phyloP scores from a whole-genome alignment of 75 land plant species.

The Picea sitchensis region DNA sequence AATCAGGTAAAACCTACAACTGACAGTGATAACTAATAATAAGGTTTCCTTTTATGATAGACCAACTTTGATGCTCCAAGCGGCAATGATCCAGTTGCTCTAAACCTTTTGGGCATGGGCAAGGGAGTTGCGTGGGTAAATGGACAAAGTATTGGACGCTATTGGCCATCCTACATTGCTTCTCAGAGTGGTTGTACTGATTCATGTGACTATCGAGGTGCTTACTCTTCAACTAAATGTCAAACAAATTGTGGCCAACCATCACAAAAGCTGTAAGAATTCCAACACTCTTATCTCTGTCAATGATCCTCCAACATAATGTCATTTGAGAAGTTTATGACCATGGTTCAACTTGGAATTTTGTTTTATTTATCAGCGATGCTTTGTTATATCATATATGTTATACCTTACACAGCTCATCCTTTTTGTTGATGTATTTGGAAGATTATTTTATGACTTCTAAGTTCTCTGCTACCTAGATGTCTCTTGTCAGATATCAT shows the following conservation, averaged over 20 bases:
- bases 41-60: conserved; percentile 21
- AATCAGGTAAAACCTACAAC: no score
- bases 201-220: conserved; percentile 77
- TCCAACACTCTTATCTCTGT: no score
- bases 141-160: conserved; percentile 92
- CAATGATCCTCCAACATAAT: no score
- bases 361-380: background rate
- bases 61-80: conserved; percentile 73
- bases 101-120: conserved; percentile 85
- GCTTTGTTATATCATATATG: no score
- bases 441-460: background rate
- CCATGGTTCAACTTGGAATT: background rate
- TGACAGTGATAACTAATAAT: no score
- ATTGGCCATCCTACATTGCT: conserved; percentile 69
- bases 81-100: conserved; percentile 75
- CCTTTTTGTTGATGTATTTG: background rate
- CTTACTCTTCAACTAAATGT: conserved; percentile 65
- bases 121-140: conserved; percentile 98
- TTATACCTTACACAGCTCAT: no score
- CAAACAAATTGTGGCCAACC: conserved; percentile 79
- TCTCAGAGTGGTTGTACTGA: conserved; percentile 51
- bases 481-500: conserved; percentile 44
- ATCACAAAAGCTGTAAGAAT: conserved; percentile 63
- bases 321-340: no score
- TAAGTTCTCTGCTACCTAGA: background rate